Conservation (phyloP, 2,329 filamentous ascomycete species). For the Coniochaeta sp. region DNA sequence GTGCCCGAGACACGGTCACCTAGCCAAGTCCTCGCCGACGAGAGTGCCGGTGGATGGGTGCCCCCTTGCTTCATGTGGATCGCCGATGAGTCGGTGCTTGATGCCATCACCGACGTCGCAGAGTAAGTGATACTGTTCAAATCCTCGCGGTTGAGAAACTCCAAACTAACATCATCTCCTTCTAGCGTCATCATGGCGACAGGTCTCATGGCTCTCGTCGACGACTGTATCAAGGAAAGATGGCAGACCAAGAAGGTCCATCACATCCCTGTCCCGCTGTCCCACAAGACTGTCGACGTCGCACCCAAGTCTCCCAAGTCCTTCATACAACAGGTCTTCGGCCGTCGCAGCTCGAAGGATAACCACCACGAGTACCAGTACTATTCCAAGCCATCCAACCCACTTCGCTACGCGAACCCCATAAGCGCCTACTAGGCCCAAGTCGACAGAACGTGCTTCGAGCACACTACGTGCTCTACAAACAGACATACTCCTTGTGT, state of each 20-base stretch:
- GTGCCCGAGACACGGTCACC: conserved; percentile 70
- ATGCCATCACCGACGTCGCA: conserved; percentile 69
- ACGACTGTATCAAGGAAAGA: conserved; percentile 79
- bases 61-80: conserved; percentile 90
- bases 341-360: conserved; percentile 18
- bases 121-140: conserved; percentile 56
- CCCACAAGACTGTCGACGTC: conserved; percentile 22
- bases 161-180: conserved; percentile 1
- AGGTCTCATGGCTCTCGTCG: conserved; percentile 81
- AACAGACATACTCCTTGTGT: not conserved
- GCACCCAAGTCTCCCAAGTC: conserved; percentile 21
- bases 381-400: conserved; percentile 11
- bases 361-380: conserved; percentile 5
- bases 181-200: conserved; percentile 77
- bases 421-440: conserved; percentile 12
- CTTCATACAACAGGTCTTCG: conserved; percentile 26
- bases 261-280: conserved; percentile 27
- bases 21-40: conserved; percentile 63
- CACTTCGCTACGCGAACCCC: conserved; percentile 13
- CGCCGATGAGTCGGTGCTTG: conserved; percentile 63
- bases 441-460: not conserved
- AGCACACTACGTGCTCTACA: not conserved
- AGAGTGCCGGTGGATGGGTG: conserved; percentile 78
- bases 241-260: conserved; percentile 50
- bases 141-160: not conserved